Conservation (phyloP, 768 basidiomycete species). For the Lactarius psammicola region DNA sequence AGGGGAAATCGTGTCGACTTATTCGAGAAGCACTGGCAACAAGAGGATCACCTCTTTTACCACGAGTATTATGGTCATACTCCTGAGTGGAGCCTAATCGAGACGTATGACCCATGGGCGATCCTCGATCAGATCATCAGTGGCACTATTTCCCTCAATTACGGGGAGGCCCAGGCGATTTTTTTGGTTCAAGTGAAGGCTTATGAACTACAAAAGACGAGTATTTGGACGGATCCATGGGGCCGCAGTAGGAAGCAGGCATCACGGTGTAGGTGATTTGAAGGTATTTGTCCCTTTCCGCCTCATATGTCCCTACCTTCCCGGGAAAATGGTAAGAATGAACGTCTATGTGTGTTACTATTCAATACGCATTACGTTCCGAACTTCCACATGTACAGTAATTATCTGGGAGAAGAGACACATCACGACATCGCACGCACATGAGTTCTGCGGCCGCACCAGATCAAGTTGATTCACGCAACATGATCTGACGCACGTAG, state of each 20-base stretch:
- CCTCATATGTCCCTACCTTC: background rate
- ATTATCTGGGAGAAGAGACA: no score
- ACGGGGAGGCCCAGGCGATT: background rate
- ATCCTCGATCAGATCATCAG: background rate
- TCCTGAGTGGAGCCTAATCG: background rate
- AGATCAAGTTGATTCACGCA: no score
- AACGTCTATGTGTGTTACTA: background rate
- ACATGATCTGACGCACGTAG: background rate
- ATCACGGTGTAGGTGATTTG: background rate
- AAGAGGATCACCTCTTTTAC: background rate
- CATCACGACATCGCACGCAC: no score
- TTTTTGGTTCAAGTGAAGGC: background rate
- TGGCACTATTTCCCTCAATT: background rate
- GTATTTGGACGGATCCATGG: background rate
- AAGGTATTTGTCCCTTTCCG: background rate
- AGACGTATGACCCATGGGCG: constrained; percentile 5
- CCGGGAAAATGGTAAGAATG: background rate
- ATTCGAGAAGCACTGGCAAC: background rate
- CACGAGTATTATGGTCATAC: background rate
- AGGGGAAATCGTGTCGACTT: background rate
- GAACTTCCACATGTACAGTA: no score
- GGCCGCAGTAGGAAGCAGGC: background rate
- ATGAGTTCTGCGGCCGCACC: no score
- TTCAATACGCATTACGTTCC: no score
- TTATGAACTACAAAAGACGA: background rate